A percentile compares a stretch with the other conserved stretches of the same genome.
These are phyloP conservation scores for Leccinum longicurvipes DNA, from an alignment of 768 basidiomycete genomes.

Conservation along the genomic window DNA sequence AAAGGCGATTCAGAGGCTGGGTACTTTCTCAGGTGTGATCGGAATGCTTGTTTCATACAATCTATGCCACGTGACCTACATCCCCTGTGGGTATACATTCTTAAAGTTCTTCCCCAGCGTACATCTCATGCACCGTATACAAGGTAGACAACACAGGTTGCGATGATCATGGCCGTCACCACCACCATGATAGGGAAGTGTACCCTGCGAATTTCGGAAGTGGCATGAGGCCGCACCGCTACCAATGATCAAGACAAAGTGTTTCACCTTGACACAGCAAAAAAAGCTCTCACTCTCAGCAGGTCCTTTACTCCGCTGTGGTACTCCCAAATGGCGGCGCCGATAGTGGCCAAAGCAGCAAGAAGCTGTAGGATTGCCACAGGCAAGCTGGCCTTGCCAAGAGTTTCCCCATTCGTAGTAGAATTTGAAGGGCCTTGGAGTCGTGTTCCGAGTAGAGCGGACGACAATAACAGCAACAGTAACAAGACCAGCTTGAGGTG, in stretches of 20 bases:
- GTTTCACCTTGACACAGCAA: constrained; percentile 52
- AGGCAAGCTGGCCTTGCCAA: constrained; percentile 37
- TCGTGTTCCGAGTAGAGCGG: constrained; percentile 58
- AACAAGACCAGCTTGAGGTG: constrained; percentile 66
- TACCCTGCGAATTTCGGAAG: constrained; percentile 32
- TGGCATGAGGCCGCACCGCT: neutral
- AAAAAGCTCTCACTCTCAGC: constrained; percentile 55
- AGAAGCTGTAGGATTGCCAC: constrained; percentile 51
- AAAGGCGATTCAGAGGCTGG: constrained; percentile 6
- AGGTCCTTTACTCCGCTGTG: constrained; percentile 55
- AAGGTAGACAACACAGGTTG: constrained; percentile 50
- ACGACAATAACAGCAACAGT: constrained; percentile 59
- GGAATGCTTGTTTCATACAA: neutral
- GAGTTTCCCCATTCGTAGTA: constrained; percentile 15
- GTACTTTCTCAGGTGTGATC: constrained; percentile 26
- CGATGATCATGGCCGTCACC: constrained; percentile 47
- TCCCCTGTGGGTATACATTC: no score
- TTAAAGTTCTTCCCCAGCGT: no score
- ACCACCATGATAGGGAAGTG: constrained; percentile 51
- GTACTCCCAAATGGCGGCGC: constrained; percentile 66
- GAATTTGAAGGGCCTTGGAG: constrained; percentile 41
- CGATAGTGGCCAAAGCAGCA: constrained; percentile 52
- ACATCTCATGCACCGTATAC: constrained; percentile 27
- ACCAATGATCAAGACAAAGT: constrained; percentile 12
- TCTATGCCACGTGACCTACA: constrained; percentile 20